Conservation (phyloP, 257 asterid species). For the Fraxinus americana region DNA sequence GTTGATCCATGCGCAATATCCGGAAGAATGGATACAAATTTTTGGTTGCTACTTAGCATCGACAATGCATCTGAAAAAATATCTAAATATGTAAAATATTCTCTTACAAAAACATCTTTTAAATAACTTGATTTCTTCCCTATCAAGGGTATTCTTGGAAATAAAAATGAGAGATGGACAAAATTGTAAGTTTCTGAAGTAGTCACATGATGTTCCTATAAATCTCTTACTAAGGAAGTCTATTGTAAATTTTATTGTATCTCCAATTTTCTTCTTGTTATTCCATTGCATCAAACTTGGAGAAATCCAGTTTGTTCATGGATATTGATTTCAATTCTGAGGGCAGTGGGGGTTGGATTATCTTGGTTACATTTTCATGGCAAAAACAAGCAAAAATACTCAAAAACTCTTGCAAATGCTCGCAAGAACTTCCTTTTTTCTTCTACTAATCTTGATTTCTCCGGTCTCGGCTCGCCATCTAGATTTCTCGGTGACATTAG, state of each 20-base stretch:
- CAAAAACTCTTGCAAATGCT: background rate
- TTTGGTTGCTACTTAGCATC: too few relatives aligned
- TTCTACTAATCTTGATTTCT: conserved; percentile 36
- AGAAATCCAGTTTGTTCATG: conserved; percentile 66
- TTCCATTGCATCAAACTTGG: conserved; percentile 38
- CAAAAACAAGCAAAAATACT: conserved; percentile 39
- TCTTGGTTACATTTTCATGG: conserved; percentile 63
- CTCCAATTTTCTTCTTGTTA: conserved; percentile 4
- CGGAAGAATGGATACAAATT: too few relatives aligned
- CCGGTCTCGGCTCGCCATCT: conserved; percentile 16
- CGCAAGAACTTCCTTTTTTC: conserved; percentile 20
- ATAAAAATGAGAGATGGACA: conserved; percentile 34
- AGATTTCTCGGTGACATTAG: conserved; percentile 22
- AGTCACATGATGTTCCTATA: conserved; percentile 42
- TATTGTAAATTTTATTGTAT: conserved; percentile 18
- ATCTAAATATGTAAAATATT: too few relatives aligned
- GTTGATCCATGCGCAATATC: too few relatives aligned
- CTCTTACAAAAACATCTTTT: too few relatives aligned
- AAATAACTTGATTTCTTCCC: too few relatives aligned
- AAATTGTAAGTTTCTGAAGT: conserved; percentile 26
- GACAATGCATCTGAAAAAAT: too few relatives aligned
- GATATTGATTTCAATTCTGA: conserved; percentile 63
- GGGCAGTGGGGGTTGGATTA: conserved; percentile 66
- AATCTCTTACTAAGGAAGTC: conserved; percentile 29
- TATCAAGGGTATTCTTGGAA: conserved; percentile 25